phyloP scores from a whole-genome alignment of 2,329 filamentous ascomycete species.

The Sphaerulina vaccinii region DNA sequence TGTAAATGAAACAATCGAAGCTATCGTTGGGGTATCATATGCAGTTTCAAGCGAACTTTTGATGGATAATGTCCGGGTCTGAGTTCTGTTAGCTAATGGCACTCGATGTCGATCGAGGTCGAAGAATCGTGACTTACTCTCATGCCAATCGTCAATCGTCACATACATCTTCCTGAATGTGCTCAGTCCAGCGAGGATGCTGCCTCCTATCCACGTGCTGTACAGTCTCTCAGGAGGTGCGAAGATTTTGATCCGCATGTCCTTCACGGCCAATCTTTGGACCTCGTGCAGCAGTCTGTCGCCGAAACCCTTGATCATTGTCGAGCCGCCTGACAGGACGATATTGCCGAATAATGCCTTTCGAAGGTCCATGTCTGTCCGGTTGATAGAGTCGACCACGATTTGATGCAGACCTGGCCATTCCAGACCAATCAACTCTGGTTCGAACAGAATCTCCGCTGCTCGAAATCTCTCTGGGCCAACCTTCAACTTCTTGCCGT shows the following conservation, averaged over 20 bases:
- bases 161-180: conserved; percentile 99
- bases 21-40: conserved; percentile 20
- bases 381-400: conserved; percentile 90
- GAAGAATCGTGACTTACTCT: conserved; percentile 53
- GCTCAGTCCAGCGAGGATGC: conserved; percentile 92
- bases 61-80: conserved; percentile 94
- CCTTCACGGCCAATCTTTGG: conserved; percentile 90
- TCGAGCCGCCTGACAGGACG: conserved; percentile 92
- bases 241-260: conserved; percentile 99
- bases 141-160: conserved; percentile 98
- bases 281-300: conserved; percentile 89
- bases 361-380: conserved; percentile 91
- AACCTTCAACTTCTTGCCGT: conserved; percentile 92
- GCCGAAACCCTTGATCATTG: conserved; percentile 93
- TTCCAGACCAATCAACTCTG: conserved; percentile 93
- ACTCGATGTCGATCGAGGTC: conserved; percentile 11
- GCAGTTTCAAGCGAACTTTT: conserved; percentile 75
- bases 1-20: conserved; percentile 7
- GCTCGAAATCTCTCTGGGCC: conserved; percentile 93
- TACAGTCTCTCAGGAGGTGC: conserved; percentile 97
- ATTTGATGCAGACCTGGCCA: conserved; percentile 98
- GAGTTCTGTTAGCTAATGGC: conserved; percentile 20
- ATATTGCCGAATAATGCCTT: conserved; percentile 96
- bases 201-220: conserved; percentile 98
- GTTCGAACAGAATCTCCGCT: conserved; percentile 95